Conservation (phyloP, 352 stramenopile genomes). For the Phytopythium ostracodes region DNA sequence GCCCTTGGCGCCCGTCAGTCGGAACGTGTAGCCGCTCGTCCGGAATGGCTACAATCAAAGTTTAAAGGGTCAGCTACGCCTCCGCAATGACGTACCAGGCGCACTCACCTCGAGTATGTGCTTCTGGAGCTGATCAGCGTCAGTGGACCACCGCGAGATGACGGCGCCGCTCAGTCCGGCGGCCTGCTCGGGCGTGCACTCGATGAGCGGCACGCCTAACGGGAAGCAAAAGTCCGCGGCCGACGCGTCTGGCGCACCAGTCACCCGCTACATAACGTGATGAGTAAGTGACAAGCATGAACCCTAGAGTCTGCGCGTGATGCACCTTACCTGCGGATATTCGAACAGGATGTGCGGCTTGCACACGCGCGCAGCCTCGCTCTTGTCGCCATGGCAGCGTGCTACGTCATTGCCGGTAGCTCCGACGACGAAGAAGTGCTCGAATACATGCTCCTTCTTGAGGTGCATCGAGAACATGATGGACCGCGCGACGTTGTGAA, state of each 20-base stretch:
- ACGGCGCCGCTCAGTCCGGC: slow-evolving; percentile 39
- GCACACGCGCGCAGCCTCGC: slow-evolving; percentile 38
- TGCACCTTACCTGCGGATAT: slow-evolving; percentile 49
- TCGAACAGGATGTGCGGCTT: slow-evolving; percentile 73
- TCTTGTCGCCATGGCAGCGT: slow-evolving; percentile 21
- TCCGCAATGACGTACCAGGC: neutral
- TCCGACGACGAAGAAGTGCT: slow-evolving; percentile 76
- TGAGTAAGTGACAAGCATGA: neutral
- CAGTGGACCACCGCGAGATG: slow-evolving; percentile 70
- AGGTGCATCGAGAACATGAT: slow-evolving; percentile 81
- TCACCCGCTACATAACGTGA: slow-evolving; percentile 13
- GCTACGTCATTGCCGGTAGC: slow-evolving; percentile 21
- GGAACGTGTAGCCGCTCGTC: slow-evolving; percentile 76
- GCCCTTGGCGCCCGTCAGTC: slow-evolving; percentile 78
- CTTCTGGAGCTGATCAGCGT: slow-evolving; percentile 52
- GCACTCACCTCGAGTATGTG: slow-evolving; percentile 54
- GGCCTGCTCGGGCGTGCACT: slow-evolving; percentile 53
- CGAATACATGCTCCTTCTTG: slow-evolving; percentile 79
- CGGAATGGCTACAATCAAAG: slow-evolving; percentile 37
- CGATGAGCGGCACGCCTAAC: slow-evolving; percentile 53
- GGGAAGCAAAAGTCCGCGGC: slow-evolving; percentile 84
- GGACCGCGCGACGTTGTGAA: slow-evolving; percentile 62
- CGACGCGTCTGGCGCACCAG: slow-evolving; percentile 36
- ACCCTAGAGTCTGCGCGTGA: no score
- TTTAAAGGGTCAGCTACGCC: neutral